Evolutionary conservation across 768 basidiomycete genomes (phyloP).

Genomic region (Lyophyllum decastes): DNA sequence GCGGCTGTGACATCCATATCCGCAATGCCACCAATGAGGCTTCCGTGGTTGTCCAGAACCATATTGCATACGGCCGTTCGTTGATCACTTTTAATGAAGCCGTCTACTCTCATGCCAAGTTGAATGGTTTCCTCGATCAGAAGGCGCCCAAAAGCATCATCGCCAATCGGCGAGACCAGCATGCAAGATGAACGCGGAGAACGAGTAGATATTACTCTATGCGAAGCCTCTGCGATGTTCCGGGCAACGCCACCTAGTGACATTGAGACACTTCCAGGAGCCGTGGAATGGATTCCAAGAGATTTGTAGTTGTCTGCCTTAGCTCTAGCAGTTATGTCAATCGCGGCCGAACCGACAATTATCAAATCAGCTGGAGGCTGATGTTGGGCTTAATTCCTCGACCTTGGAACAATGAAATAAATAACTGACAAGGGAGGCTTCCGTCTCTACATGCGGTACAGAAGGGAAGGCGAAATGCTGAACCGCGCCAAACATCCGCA

Average conservation of each 20-base stretch:
- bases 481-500: not conserved
- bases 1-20: conserved; percentile 79
- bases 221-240: conserved; percentile 92
- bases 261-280: conserved; percentile 73
- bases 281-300: conserved; percentile 62
- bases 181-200: conserved; percentile 43
- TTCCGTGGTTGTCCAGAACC: conserved; percentile 71
- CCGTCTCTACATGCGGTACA: not conserved
- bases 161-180: conserved; percentile 75
- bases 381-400: not conserved
- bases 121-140: conserved; percentile 55
- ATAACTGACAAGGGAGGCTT: conserved; percentile 8
- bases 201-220: conserved; percentile 53
- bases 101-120: conserved; percentile 83
- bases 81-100: conserved; percentile 43
- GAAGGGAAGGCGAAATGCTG: conserved; percentile 2
- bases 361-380: conserved; percentile 52
- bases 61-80: conserved; percentile 87
- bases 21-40: conserved; percentile 83
- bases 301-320: conserved; percentile 31
- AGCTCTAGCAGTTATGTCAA: conserved; percentile 79
- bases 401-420: not conserved
- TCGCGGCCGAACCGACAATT: conserved; percentile 84
- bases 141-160: conserved; percentile 75
- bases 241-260: conserved; percentile 89